Percentiles rank a stretch among this genome's conserved stretches.
These are phyloP conservation scores for Sarocladium kiliense DNA, from an alignment of 2,329 filamentous ascomycete species.

Conservation along the genomic window DNA sequence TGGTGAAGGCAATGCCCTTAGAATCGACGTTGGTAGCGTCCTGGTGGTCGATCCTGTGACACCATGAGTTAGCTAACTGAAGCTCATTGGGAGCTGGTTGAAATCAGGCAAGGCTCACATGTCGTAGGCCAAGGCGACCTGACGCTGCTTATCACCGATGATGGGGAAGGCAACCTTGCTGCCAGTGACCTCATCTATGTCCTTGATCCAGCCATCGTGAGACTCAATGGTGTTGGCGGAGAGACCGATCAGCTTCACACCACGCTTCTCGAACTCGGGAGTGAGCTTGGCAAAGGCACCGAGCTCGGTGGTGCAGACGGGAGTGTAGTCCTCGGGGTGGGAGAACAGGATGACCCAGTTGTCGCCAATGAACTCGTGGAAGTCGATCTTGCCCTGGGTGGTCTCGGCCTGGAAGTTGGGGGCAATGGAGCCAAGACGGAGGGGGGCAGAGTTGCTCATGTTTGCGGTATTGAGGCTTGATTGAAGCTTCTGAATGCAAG, in stretches of 20 bases:
- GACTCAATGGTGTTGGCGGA: constrained; percentile 80
- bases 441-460: constrained; percentile 30
- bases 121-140: constrained; percentile 72
- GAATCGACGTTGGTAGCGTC: constrained; percentile 75
- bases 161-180: constrained; percentile 70
- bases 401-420: constrained; percentile 83
- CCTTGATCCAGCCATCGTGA: constrained; percentile 86
- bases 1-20: constrained; percentile 86
- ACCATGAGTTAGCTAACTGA: background rate
- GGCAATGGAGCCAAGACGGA: constrained; percentile 62
- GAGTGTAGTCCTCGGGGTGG: constrained; percentile 86
- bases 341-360: constrained; percentile 81
- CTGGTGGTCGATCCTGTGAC: constrained; percentile 66
- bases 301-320: constrained; percentile 93
- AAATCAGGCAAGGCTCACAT: constrained; percentile 50
- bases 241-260: constrained; percentile 87
- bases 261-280: constrained; percentile 80
- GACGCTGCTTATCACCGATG: constrained; percentile 73
- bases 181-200: constrained; percentile 75
- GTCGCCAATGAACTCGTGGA: constrained; percentile 75
- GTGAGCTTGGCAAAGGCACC: constrained; percentile 88
- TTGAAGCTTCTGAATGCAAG: background rate
- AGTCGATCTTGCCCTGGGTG: constrained; percentile 71
- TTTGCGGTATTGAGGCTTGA: constrained; percentile 13
- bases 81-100: background rate